Base-by-base conservation (phyloP, 345 rosid species). In the Boechera stricta region DNA sequence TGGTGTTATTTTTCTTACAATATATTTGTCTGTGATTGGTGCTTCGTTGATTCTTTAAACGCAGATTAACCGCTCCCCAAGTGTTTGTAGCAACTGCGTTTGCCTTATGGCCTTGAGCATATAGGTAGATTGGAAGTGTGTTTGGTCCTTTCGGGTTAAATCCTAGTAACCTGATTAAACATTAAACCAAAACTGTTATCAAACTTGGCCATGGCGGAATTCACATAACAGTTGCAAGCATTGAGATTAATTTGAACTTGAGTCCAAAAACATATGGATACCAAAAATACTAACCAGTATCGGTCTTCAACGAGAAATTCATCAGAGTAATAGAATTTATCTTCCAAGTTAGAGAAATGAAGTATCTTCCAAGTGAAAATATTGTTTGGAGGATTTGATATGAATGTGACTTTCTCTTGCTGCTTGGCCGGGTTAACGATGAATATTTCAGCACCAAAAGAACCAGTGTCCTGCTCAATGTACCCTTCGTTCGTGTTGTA, bases 371-470 rank as follows among this genome's bases (percentile, higher is more conserved):
- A 81, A 56, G 69, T 71, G 69, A 73, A 72, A 59, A 72, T 10
- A 13, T 64, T 68, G 55, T 79, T n/a, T 1, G 29, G 64, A 52
- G 76, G 86, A 12, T 69, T 47, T 31, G 75, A 71, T 10, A 82
- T 7, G 32, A 81, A 61, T 7, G 78, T 73, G 32, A 81, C 59
- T 28, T 52, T 51, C 60, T 81, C 84, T 61, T 75, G 62, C 61
- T 32, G 45, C 3, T 56, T 8, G 0, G 36, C 66, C 0, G 75
- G 74, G 12, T 61, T 48, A 68, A 72, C 52, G 3, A 81, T 28
- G 9, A 77, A 65, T 41, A 81, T 76, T 73, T 85, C 88, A 16
- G 81, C 86, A 26, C 88, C 86, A 64, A 83, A 83, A 36, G 83
- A 54, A 54, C 72, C 69, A 6, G 56, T 64, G 59, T 85, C 81